These are phyloP conservation scores for Camelina sativa DNA, from an alignment of 345 rosid species.

Conservation along the genomic window DNA sequence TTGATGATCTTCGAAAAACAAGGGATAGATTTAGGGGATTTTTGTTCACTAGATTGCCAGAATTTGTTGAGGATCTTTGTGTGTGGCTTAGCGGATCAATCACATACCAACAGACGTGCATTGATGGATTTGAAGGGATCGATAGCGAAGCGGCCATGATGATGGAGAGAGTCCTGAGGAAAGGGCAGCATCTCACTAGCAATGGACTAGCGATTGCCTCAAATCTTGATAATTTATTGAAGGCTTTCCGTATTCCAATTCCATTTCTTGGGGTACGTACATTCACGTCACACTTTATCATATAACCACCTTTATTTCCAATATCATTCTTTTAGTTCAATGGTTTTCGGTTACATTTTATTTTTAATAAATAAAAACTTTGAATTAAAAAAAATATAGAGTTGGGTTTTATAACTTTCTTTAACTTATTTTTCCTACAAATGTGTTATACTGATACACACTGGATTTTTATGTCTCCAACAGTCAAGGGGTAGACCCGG, in stretches of 20 bases:
- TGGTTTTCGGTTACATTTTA: neutral
- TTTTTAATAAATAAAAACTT: neutral
- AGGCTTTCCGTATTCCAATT: slow-evolving; percentile 39
- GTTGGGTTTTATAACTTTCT: neutral
- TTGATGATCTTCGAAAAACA: slow-evolving; percentile 61
- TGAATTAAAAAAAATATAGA: neutral
- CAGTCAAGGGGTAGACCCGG: slow-evolving; percentile 19
- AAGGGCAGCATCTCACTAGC: slow-evolving; percentile 59
- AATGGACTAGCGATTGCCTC: slow-evolving; percentile 75
- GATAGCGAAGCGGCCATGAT: slow-evolving; percentile 47
- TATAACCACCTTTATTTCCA: neutral
- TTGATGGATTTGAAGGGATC: slow-evolving; percentile 71
- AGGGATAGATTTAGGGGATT: slow-evolving; percentile 47
- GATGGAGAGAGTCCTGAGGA: slow-evolving; percentile 54
- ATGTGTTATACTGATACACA: neutral
- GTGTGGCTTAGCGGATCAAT: slow-evolving; percentile 78
- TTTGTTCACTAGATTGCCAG: slow-evolving; percentile 46
- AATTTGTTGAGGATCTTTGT: slow-evolving; percentile 54
- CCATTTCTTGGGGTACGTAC: slow-evolving; percentile 45
- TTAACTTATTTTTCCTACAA: neutral
- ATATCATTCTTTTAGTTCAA: neutral
- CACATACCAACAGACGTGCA: slow-evolving; percentile 77
- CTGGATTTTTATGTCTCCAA: neutral
- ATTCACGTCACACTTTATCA: neutral
- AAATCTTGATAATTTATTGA: slow-evolving; percentile 46